Evolutionary conservation across 192 early-diverging fungal species (phyloP).

Genomic region (Gaertneriomyces semiglobifer): DNA sequence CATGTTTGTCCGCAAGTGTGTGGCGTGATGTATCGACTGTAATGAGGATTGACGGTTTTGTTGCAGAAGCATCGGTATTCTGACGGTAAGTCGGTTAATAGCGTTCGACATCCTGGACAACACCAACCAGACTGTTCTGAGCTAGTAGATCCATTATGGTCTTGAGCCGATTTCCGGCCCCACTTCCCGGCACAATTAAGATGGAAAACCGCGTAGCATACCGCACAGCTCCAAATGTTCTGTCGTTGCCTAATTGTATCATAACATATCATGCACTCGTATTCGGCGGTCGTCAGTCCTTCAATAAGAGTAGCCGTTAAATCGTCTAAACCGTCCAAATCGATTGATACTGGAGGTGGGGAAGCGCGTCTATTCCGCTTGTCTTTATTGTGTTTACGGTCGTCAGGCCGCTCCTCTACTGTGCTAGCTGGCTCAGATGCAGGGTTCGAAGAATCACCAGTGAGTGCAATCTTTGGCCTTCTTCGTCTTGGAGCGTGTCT

Average conservation of each 20-base stretch:
- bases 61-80: conserved; percentile 89
- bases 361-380: too few relatives aligned
- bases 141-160: background rate
- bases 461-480: too few relatives aligned
- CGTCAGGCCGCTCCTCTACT: too few relatives aligned
- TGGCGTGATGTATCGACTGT: conserved; percentile 62
- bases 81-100: conserved; percentile 58
- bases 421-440: too few relatives aligned
- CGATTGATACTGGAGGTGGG: too few relatives aligned
- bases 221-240: conserved; percentile 79
- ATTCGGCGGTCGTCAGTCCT: conserved; percentile 63
- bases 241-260: conserved; percentile 71
- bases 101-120: conserved; percentile 90
- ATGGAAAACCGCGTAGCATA: conserved; percentile 90
- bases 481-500: too few relatives aligned
- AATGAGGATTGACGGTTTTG: conserved; percentile 67
- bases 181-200: conserved; percentile 60
- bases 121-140: conserved; percentile 56
- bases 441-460: too few relatives aligned
- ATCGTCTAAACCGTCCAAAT: conserved; percentile 32
- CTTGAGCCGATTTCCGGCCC: conserved; percentile 16
- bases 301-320: conserved; percentile 62
- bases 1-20: conserved; percentile 86
- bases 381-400: too few relatives aligned
- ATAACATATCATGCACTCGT: conserved; percentile 98